phyloP scores from a whole-genome alignment of 805 yeast species.

The Suhomyces kilbournensis region DNA sequence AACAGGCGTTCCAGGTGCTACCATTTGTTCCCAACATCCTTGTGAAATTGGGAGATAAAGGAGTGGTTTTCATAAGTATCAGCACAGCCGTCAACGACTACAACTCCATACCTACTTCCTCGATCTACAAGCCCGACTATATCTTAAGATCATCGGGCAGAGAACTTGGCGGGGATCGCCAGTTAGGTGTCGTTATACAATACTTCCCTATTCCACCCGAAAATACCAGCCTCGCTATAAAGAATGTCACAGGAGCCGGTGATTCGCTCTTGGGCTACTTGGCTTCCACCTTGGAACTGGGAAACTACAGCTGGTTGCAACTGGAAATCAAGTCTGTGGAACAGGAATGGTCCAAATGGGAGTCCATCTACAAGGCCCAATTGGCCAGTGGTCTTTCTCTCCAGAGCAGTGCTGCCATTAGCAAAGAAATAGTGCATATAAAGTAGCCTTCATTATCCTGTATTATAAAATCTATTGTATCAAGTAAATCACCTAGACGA shows the following conservation, averaged over 20 bases:
- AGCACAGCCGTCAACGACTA: conserved; percentile 31
- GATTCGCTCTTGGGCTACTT: conserved; percentile 74
- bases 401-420: conserved; percentile 21
- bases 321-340: conserved; percentile 24
- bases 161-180: conserved; percentile 10
- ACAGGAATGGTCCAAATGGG: conserved; percentile 38
- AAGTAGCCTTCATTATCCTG: background rate
- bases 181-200: conserved; percentile 58
- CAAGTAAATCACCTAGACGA: background rate
- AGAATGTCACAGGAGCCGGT: conserved; percentile 86
- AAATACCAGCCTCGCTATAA: conserved; percentile 32
- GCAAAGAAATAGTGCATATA: conserved; percentile 16
- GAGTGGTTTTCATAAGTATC: conserved; percentile 46
- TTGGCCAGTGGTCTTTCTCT: conserved; percentile 37
- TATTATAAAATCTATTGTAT: too few relatives aligned
- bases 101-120: conserved; percentile 34
- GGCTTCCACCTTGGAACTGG: conserved; percentile 30
- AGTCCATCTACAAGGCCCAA: conserved; percentile 34
- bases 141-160: conserved; percentile 21
- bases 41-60: conserved; percentile 65
- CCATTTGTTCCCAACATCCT: conserved; percentile 70
- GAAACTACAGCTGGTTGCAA: conserved; percentile 29
- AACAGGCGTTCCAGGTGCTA: conserved; percentile 65
- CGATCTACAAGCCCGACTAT: conserved; percentile 23
- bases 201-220: conserved; percentile 49